A percentile compares a stretch with the other conserved stretches of the same genome.
Evolutionary conservation across 768 basidiomycete species (phyloP).

Genomic region (Pisolithus albus): DNA sequence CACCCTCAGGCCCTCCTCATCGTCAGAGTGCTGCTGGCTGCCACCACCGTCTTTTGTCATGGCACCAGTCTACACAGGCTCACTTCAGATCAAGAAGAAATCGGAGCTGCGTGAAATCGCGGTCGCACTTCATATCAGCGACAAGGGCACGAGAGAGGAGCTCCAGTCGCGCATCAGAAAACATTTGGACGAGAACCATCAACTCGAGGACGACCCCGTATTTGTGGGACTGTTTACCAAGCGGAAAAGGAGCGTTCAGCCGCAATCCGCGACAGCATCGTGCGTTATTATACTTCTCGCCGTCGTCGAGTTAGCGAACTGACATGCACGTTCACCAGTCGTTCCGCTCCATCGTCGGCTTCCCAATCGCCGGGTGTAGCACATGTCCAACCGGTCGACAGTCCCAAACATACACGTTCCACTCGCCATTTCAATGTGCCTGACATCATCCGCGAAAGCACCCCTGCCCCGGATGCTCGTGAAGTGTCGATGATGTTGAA

Average conservation of each 20-base stretch:
- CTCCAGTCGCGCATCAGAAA: constrained; percentile 54
- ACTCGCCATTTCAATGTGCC: constrained; percentile 15
- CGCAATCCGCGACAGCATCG: constrained; percentile 7
- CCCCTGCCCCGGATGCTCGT: constrained; percentile 43
- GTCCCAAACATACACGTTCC: constrained; percentile 15
- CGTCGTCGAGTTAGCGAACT: neutral
- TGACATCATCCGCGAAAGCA: constrained; percentile 31
- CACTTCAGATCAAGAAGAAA: constrained; percentile 62
- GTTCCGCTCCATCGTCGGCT: constrained; percentile 14
- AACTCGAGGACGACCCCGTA: constrained; percentile 48
- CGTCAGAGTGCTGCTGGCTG: neutral
- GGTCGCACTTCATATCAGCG: constrained; percentile 42
- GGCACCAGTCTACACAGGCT: constrained; percentile 44
- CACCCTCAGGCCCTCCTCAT: neutral
- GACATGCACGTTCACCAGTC: constrained; percentile 4
- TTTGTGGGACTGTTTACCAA: constrained; percentile 50
- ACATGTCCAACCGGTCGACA: constrained; percentile 11
- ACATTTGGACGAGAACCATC: constrained; percentile 50
- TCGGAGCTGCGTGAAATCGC: constrained; percentile 60
- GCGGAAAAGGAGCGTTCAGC: constrained; percentile 30
- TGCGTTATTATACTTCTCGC: constrained; percentile 5
- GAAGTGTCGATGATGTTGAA: constrained; percentile 51
- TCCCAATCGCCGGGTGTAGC: constrained; percentile 9
- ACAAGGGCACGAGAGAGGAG: constrained; percentile 58
- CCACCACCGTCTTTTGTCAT: constrained; percentile 23